Percentiles rank a stretch among this genome's conserved stretches.
Conservation (phyloP, 1,284 basidiomycete species). For the Papiliotrema laurentii region DNA sequence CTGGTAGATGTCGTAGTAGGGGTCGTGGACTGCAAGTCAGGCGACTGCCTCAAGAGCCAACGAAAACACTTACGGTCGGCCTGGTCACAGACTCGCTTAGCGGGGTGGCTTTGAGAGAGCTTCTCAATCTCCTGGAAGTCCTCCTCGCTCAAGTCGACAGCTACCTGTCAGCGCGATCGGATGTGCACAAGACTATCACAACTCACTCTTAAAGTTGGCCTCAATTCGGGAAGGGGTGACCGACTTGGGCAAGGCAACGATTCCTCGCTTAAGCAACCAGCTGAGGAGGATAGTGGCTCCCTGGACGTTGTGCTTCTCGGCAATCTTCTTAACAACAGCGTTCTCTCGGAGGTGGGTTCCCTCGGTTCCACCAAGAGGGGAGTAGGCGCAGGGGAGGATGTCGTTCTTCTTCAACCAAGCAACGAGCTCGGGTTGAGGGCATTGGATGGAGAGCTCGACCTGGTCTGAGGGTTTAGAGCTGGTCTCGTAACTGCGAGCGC, state of each 20-base stretch:
- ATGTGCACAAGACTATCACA: background rate
- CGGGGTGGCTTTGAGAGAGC: conserved; percentile 31
- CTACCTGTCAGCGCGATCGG: conserved; percentile 8
- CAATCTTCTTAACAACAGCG: conserved; percentile 58
- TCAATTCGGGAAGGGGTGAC: conserved; percentile 48
- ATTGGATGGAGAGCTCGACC: conserved; percentile 76
- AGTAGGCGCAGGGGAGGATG: conserved; percentile 70
- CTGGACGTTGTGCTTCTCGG: conserved; percentile 62
- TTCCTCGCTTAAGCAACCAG: conserved; percentile 74
- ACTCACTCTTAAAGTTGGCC: conserved; percentile 37
- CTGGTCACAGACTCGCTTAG: conserved; percentile 46
- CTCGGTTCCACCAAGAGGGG: conserved; percentile 65
- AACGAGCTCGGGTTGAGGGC: conserved; percentile 75
- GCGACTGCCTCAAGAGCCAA: background rate
- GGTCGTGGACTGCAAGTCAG: conserved; percentile 23
- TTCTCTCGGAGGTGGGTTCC: conserved; percentile 65
- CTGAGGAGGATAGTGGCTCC: conserved; percentile 74
- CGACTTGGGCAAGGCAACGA: conserved; percentile 51
- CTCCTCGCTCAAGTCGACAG: conserved; percentile 38
- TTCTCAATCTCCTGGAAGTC: conserved; percentile 39
- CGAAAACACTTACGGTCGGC: conserved; percentile 17
- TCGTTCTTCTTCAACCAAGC: conserved; percentile 58
- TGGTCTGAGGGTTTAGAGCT: conserved; percentile 46
- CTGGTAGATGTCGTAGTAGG: conserved; percentile 49
- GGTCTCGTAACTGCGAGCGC: too few species aligned